Base-by-base conservation (phyloP, 2,329 filamentous ascomycete genomes). In the Botrytis fabae region DNA sequence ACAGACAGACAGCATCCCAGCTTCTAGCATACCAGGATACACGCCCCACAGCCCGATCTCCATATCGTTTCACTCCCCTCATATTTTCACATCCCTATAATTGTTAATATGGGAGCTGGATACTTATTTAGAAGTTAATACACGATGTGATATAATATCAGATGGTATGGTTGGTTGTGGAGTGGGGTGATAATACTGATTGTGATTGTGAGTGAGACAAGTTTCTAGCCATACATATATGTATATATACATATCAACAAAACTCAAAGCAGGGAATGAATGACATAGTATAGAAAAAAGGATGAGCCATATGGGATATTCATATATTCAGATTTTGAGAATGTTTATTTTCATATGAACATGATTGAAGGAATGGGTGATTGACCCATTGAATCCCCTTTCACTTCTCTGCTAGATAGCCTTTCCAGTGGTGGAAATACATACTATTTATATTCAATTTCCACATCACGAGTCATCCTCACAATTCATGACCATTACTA, bases 401-500 rank as follows among this genome's bases (percentile, higher is more conserved):
- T 28, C 18, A n/a, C 25, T 62, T 57, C 25, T n/a, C 40, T 42
- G 9, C 48, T 6, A n/a, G 8, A 69, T 42, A 25, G 22, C 22
- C 25, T 44, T 22, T 32, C 35, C 18, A 25, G 22, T 57, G 7
- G n/a, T 32, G 25, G 1, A 5, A 65, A 38, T 28, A 25, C 25
- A 44, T 18, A 8, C 46, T n/a, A 28, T 66, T 4, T 38, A 44
- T n/a, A 54, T 42, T 57, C 48, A 25, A n/a, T 18, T 18, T 32
- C 48, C 38, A 42, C 64, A 54, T 54, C 28, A 35, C 9, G 7
- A 44, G 16, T n/a, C 25, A 40, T 71, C 35, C 60, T 73, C 59
- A 73, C 35, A 73, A 54, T 54, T 73, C 71, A 70, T 73, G 71
- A 9, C 71, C 35, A 40, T 70, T 70, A 5, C 16, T 35, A 73